Evolutionary conservation across 2,329 filamentous ascomycete genomes (phyloP), one percentile per base, ranked within the genome.

Genomic region (Exophiala alcalophila): DNA sequence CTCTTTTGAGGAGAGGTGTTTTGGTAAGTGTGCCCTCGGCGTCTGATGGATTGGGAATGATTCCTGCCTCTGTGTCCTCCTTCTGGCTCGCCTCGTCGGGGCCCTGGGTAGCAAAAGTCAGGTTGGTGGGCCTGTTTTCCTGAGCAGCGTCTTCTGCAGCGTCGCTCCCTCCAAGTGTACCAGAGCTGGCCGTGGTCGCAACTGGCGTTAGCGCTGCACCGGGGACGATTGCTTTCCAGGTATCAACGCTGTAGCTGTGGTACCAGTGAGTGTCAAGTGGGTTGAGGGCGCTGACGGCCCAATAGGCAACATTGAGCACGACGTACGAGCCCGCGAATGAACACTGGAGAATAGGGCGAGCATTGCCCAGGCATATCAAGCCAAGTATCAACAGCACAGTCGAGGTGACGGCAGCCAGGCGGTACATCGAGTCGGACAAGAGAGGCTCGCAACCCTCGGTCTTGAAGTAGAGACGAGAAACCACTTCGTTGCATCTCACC

Each of bases 321-420:
- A 83, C 75, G 52, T 83, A 83, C 1, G 71, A 66, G 2, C 62
- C 66, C 5, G 76, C 77, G 46, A 81, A 76, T 8, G 78, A 72
- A 7, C 76, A 70, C 59, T 83, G 78, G 47, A 75, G 73, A 30
- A 70, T 68, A 69, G 77, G 81, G n/a, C 70, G 70, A 59, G 77
- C 79, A 57, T 82, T 82, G 1, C 78, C 78, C 23, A 83, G 61
- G 10, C 81, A 62, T 9, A 83, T 75, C 8, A 83, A 76, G 1
- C 73, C 71, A 3, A 76, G 57, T 79, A 83, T 83, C 30, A 83
- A 69, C 18, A 81, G 52, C 6, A 78, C 69, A 6, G 79, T 83
- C 23, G 75, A 78, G 2, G 74, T 28, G 0, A 71, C 77, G 62
- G 82, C 79, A 5, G 80, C 68, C 0, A 67, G 58, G 14, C 73